Percentiles rank a stretch among this genome's conserved stretches.
Evolutionary conservation across 2,329 filamentous ascomycete genomes (phyloP).

Genomic region (Lecanicillium sp.): DNA sequence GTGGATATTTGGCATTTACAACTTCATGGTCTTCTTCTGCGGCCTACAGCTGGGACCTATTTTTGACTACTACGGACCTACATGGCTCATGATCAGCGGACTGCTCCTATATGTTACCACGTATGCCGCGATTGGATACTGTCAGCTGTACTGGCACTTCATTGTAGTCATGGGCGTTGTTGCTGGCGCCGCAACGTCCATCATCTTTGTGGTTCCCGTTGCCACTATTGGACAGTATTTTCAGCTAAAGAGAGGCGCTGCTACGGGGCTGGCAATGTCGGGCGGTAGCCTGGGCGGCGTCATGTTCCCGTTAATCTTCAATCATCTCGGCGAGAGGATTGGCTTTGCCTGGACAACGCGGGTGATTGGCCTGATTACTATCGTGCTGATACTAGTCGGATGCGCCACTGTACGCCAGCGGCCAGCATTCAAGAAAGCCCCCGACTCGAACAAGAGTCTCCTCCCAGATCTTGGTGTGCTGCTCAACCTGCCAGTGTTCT

Average conservation of each 20-base stretch:
- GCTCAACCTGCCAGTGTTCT: slow-evolving; percentile 39
- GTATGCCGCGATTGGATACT: slow-evolving; percentile 9
- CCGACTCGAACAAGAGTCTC: slow-evolving; percentile 41
- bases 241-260: slow-evolving; percentile 59
- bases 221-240: slow-evolving; percentile 73
- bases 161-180: slow-evolving; percentile 11
- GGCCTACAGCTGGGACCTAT: slow-evolving; percentile 62
- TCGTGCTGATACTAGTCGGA: slow-evolving; percentile 37
- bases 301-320: slow-evolving; percentile 42
- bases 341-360: slow-evolving; percentile 39
- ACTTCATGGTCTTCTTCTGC: slow-evolving; percentile 61
- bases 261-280: slow-evolving; percentile 67
- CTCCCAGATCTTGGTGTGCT: slow-evolving; percentile 53
- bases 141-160: slow-evolving; percentile 13
- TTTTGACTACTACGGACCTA: slow-evolving; percentile 60
- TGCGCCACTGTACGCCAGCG: slow-evolving; percentile 4
- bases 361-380: slow-evolving; percentile 36
- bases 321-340: slow-evolving; percentile 31
- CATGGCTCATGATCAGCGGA: slow-evolving; percentile 38
- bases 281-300: slow-evolving; percentile 57
- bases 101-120: slow-evolving; percentile 6
- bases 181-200: slow-evolving; percentile 7
- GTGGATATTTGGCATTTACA: slow-evolving; percentile 65
- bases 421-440: slow-evolving; percentile 33
- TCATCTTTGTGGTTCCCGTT: slow-evolving; percentile 26